Evolutionary conservation across 2,329 filamentous ascomycete genomes (phyloP).

Genomic region (Fonsecaea multimorphosa): DNA sequence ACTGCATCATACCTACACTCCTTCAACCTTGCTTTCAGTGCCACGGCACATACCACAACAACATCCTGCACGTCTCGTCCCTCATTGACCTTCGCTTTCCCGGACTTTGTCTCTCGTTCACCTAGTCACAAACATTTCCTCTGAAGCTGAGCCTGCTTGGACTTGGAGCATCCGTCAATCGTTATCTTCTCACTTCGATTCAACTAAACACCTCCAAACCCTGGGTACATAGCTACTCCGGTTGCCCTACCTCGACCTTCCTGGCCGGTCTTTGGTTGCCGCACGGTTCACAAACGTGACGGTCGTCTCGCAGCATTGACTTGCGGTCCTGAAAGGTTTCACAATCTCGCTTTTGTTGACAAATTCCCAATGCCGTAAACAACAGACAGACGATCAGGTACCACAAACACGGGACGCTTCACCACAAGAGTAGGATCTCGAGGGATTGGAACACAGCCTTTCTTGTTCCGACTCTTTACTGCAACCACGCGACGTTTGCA

Average conservation of each 20-base stretch:
- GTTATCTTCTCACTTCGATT: conserved; percentile 1
- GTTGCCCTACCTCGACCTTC: not conserved
- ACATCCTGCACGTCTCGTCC: not conserved
- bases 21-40: not conserved
- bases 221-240: not conserved
- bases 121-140: not conserved
- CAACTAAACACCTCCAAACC: not conserved
- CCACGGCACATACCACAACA: not conserved
- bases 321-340: conserved; percentile 20
- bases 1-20: not conserved
- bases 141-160: not conserved
- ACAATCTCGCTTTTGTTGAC: conserved; percentile 30
- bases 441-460: not conserved
- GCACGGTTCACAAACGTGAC: conserved; percentile 32
- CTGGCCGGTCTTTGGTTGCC: conserved; percentile 1
- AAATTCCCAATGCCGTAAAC: conserved; percentile 30
- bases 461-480: not conserved
- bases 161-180: not conserved
- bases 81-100: conserved; percentile 4
- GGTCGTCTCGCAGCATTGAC: conserved; percentile 14
- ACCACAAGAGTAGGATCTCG: conserved; percentile 27
- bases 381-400: conserved; percentile 25
- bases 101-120: conserved; percentile 5
- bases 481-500: not conserved
- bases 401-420: conserved; percentile 18